Base-by-base conservation (phyloP, 2,329 filamentous ascomycete genomes). In the Beauveria medogensis region DNA sequence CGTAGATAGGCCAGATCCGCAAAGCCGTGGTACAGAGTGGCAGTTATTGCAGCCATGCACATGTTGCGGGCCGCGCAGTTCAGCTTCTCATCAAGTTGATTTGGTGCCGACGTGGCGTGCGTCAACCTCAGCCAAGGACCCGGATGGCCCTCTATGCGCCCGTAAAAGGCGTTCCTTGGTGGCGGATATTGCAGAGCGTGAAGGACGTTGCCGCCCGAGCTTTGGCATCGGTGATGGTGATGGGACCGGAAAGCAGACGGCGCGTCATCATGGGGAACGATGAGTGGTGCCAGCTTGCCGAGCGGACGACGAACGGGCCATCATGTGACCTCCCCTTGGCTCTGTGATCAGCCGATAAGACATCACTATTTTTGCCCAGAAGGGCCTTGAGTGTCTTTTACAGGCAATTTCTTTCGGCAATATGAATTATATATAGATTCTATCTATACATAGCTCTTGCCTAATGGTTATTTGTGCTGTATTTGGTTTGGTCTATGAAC, bases 31-130 rank as follows among this genome's bases (percentile, higher is more conserved):
- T 55, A 68, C 60, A 40, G 62, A 63, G 41, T 65, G 67, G 62
- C 40, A 66, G 52, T 47, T 47, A 22, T 47, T 22, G 16, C 22
- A 47, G 44, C 65, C 64, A 66, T 20, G 53, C 57, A 20, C 65
- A 66, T 40, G 62, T 62, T 28, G 62, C 62, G 52, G 63, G 44
- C 64, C 40, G 65, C 64, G 59, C 55, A 64, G 22, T 64, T 61
- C 46, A 77, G 24, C 68, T 78, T 78, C 65, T 78, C 74, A 51
- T 78, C 72, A n/a, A 69, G 44, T 47, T 47, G 44, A 47, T 47
- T 26, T 47, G 22, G 44, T 30, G 28, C 28, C 28, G 28, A 30
- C 7, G 28, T 30, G n/a, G n/a, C n/a, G n/a, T n/a, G n/a, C n/a
- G n/a, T n/a, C n/a, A n/a, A n/a, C n/a, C n/a, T n/a, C n/a, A n/a